Percentiles rank a stretch among this genome's conserved stretches.
Conservation (phyloP, 257 asterid genomes). For the Primulina tabacum region DNA sequence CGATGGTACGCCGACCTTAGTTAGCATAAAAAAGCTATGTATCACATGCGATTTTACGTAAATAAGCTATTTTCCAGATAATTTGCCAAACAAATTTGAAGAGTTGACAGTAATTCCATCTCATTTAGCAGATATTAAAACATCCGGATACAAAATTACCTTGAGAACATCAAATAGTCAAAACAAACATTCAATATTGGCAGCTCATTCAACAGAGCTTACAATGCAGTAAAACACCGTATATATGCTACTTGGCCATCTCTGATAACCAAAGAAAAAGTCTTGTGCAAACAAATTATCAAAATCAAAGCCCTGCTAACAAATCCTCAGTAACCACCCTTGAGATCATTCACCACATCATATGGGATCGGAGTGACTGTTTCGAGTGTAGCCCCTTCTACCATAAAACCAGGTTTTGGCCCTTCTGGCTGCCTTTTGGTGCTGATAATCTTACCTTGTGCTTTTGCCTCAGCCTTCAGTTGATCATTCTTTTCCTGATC, state of each 20-base stretch:
- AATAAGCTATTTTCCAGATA: too few relatives aligned
- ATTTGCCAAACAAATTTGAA: not conserved
- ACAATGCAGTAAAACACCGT: not conserved
- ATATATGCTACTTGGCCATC: not conserved
- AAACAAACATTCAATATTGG: not conserved
- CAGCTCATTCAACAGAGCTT: slow-evolving; percentile 8
- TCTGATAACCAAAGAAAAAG: slow-evolving; percentile 1
- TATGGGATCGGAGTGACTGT: slow-evolving; percentile 37
- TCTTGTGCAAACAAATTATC: slow-evolving; percentile 3
- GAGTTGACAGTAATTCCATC: not conserved
- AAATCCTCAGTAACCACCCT: slow-evolving; percentile 30
- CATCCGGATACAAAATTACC: too few relatives aligned
- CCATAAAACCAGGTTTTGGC: slow-evolving; percentile 33
- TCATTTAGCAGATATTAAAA: too few relatives aligned
- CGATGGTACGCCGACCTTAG: too few relatives aligned
- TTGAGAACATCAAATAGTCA: not conserved
- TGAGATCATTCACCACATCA: slow-evolving; percentile 39
- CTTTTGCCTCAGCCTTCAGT: slow-evolving; percentile 32
- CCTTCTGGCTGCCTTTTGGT: slow-evolving; percentile 34
- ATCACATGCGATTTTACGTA: too few relatives aligned
- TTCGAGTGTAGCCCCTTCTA: slow-evolving; percentile 27
- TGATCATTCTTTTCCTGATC: slow-evolving; percentile 26
- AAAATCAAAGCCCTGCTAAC: not conserved
- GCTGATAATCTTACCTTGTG: slow-evolving; percentile 27
- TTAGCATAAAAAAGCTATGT: too few relatives aligned